Conservation (phyloP, 495 filamentous ascomycete species). For the Penicillium riverlandense region DNA sequence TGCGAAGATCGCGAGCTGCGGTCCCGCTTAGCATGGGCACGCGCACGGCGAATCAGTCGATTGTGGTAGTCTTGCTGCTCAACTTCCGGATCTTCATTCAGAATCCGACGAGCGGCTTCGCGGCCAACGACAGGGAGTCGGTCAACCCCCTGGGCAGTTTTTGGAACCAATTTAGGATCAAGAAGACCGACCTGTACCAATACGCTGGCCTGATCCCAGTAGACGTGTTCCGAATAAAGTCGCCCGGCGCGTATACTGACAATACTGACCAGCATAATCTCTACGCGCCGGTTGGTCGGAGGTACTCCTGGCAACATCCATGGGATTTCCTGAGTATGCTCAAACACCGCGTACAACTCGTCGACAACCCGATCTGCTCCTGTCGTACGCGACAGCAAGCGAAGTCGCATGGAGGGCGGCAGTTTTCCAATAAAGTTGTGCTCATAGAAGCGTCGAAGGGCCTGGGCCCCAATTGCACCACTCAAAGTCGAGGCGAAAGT, state of each 20-base stretch:
- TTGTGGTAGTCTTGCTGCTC: slow-evolving; percentile 37
- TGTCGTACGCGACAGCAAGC: slow-evolving; percentile 64
- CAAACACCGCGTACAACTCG: slow-evolving; percentile 53
- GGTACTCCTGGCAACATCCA: slow-evolving; percentile 79
- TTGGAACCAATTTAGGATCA: slow-evolving; percentile 51
- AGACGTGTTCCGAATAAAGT: slow-evolving; percentile 75
- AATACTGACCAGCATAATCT: slow-evolving; percentile 67
- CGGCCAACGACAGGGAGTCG: slow-evolving; percentile 64
- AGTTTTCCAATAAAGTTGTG: slow-evolving; percentile 67
- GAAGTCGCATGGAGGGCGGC: slow-evolving; percentile 58
- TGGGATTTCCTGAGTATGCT: slow-evolving; percentile 63
- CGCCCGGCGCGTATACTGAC: slow-evolving; percentile 67
- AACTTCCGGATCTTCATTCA: slow-evolving; percentile 47
- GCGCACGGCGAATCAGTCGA: slow-evolving; percentile 27
- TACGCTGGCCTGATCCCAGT: slow-evolving; percentile 83
- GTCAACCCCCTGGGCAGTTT: slow-evolving; percentile 41
- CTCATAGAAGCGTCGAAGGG: slow-evolving; percentile 65
- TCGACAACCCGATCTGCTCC: slow-evolving; percentile 56
- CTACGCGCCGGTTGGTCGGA: slow-evolving; percentile 58
- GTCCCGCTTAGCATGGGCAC: slow-evolving; percentile 14
- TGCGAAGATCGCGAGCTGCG: slow-evolving; percentile 4
- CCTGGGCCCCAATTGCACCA: slow-evolving; percentile 64
- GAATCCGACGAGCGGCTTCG: slow-evolving; percentile 59
- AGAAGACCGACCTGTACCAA: slow-evolving; percentile 71
- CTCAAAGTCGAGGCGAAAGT: slow-evolving; percentile 55